Conservation (phyloP, 768 basidiomycete genomes). For the Lactifluus hygrophoroides region DNA sequence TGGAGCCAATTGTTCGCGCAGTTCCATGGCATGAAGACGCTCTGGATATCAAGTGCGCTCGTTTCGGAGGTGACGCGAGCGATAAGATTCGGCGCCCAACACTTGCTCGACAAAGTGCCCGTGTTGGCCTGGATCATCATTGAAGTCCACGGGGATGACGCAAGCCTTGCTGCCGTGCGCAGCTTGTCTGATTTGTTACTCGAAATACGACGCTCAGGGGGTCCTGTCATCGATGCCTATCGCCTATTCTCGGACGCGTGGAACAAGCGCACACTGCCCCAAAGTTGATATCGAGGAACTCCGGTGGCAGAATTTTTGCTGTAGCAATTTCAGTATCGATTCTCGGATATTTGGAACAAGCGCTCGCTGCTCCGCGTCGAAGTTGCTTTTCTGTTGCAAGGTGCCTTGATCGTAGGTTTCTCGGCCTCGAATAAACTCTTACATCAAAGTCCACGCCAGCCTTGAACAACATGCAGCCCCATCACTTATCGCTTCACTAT, state of each 20-base stretch:
- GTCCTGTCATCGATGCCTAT: neutral
- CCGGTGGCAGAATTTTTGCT: neutral
- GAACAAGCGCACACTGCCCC: neutral
- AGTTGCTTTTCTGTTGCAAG: neutral
- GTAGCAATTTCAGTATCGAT: too few species aligned
- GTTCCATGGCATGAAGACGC: neutral
- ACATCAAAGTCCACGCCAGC: neutral
- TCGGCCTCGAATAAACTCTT: too few species aligned
- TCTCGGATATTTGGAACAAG: neutral
- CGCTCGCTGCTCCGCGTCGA: neutral
- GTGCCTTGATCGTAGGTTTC: neutral
- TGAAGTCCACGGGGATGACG: neutral
- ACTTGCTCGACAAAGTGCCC: neutral
- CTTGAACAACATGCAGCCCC: too few species aligned
- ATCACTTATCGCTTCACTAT: too few species aligned
- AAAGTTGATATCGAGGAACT: neutral
- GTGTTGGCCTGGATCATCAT: neutral
- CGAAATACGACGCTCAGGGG: neutral
- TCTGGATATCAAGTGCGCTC: slow-evolving; percentile 4
- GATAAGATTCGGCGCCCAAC: neutral
- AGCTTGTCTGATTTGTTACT: neutral
- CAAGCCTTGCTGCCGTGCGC: neutral
- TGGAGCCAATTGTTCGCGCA: neutral
- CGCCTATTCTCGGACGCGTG: neutral
- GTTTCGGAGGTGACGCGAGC: neutral